These are phyloP conservation scores for Ophiostoma fasciatum DNA, from an alignment of 2,329 filamentous ascomycete genomes.

Conservation along the genomic window DNA sequence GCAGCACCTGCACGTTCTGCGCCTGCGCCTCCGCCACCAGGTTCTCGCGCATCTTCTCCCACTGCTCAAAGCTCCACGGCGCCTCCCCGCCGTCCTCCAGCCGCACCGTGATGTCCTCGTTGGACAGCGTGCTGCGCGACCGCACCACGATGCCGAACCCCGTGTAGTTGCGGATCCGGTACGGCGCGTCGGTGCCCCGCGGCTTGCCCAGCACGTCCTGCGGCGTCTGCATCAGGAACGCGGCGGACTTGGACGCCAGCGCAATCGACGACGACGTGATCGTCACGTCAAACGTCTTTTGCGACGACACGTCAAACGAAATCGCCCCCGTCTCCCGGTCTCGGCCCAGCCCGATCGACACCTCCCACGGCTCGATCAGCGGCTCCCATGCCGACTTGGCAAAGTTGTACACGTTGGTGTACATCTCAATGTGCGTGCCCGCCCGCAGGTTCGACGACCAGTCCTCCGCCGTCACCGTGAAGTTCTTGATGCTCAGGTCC, in stretches of 20 bases:
- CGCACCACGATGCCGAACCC: constrained; percentile 81
- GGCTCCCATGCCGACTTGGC: constrained; percentile 98
- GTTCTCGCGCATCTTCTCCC: constrained; percentile 89
- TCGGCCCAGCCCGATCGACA: constrained; percentile 79
- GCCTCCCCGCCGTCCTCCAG: constrained; percentile 79
- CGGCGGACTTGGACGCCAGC: constrained; percentile 78
- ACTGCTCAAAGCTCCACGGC: constrained; percentile 94
- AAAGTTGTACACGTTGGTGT: constrained; percentile 97
- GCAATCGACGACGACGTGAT: constrained; percentile 89
- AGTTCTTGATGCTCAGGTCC: constrained; percentile 84
- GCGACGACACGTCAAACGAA: constrained; percentile 73
- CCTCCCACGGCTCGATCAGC: constrained; percentile 85
- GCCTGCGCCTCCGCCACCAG: constrained; percentile 71
- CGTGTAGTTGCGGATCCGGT: constrained; percentile 87
- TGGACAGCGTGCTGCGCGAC: constrained; percentile 51
- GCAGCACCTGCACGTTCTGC: constrained; percentile 58
- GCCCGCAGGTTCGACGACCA: constrained; percentile 84
- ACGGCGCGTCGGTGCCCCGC: constrained; percentile 79
- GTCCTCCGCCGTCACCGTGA: constrained; percentile 70
- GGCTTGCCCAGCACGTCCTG: constrained; percentile 91
- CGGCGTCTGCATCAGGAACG: constrained; percentile 65
- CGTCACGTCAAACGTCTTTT: constrained; percentile 82
- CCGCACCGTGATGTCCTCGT: constrained; percentile 59
- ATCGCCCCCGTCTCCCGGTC: constrained; percentile 61
- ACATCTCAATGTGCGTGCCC: constrained; percentile 81